Evolutionary conservation across 2,329 filamentous ascomycete species (phyloP), one percentile per base, ranked within the genome.

Genomic region (Aspergillus pseudoviridinutans): DNA sequence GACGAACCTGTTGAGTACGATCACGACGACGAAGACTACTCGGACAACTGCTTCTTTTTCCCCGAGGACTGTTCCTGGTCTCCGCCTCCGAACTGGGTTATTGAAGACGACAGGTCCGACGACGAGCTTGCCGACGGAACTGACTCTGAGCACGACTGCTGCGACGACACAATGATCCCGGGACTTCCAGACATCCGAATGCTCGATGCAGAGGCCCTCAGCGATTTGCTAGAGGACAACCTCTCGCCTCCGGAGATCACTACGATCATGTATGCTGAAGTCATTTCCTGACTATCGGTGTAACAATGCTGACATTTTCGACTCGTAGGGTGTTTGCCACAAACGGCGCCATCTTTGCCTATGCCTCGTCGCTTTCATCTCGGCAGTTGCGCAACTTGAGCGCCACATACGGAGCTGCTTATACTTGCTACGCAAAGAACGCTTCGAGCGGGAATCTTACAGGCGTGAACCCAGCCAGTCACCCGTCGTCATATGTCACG

Each of bases 31-130:
- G 65, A 73, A 44, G 74, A 76, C 57, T 76, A 75, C 55, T 66
- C 65, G 56, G 75, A 77, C 51, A 77, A 76, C 58, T 74, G 69
- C 56, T 77, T 77, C 63, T 76, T 77, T 61, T 77, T 76, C 42
- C 75, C 74, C 9, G 75, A 77, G 63, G 75, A 77, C 58, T 77
- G 73, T 64, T 71, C 71, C 51, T 76, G 70, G 62, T 70, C 73
- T 17, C 73, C 74, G 14, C 66, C 70, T 3, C 68, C 68, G 54
- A 67, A 69, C 55, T 68, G 63, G 60, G 61, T 63, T 35, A 64
- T 68, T 32, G 69, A 71, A 54, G 57, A 63, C n/a, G 61, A 71
- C 22, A 59, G 51, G 24, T 54, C 58, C 9, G 61, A 64, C 51
- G 52, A 61, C 58, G 50, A 63, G 27, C 58, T 53, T 42, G 38